phyloP scores from a whole-genome alignment of 78 protist genomes.

The Salpingoeca rosetta region DNA sequence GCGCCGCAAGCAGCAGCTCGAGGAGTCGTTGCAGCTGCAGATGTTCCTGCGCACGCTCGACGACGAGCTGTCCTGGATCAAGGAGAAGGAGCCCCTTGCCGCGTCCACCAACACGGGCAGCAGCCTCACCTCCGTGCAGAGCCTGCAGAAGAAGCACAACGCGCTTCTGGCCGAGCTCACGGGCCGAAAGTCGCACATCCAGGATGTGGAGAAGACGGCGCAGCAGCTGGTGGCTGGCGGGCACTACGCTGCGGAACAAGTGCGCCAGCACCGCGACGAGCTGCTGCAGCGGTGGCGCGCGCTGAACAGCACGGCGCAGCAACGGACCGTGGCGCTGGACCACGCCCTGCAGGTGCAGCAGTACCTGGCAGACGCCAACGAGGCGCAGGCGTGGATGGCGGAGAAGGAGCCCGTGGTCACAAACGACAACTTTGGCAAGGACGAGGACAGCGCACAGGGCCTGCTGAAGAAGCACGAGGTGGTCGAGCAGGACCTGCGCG shows the following conservation, averaged over 20 bases:
- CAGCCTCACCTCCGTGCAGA: neutral
- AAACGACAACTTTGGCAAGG: neutral
- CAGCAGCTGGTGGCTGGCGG: neutral
- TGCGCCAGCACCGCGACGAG: neutral
- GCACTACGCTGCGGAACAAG: neutral
- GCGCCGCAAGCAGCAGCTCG: neutral
- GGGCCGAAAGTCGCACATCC: neutral
- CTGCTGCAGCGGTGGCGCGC: neutral
- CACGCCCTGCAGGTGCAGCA: neutral
- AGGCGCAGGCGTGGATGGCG: neutral
- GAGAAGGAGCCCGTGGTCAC: neutral
- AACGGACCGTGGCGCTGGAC: neutral
- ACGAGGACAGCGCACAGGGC: neutral
- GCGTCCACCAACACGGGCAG: neutral
- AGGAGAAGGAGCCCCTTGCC: neutral
- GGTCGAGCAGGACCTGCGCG: neutral
- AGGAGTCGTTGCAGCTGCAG: neutral
- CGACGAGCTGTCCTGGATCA: slow-evolving; percentile 4
- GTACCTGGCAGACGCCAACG: neutral
- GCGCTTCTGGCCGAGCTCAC: neutral
- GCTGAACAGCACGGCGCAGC: neutral
- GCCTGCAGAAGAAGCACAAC: neutral
- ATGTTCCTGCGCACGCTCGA: neutral
- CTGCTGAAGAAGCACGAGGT: neutral
- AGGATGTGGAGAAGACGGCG: neutral